Evolutionary conservation across 1,139 yeast genomes (phyloP), one percentile per base, ranked within the genome.

Genomic region (Diutina pseudorugosa): DNA sequence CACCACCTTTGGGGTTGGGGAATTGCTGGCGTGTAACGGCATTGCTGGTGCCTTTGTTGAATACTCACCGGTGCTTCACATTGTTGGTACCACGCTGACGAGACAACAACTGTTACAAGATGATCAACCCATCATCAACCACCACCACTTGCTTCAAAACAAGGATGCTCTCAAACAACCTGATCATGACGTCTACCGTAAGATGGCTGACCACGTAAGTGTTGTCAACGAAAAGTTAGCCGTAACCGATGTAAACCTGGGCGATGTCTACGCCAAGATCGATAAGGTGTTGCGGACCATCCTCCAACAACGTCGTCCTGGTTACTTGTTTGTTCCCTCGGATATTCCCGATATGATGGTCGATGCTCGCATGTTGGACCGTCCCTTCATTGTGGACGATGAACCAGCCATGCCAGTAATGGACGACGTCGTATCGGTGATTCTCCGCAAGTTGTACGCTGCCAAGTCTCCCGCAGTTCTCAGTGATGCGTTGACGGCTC

Each of bases 1-100:
- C 56, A 79, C 88, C 44, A 82, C 88, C 18, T 85, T 75, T 66
- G 96, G 95, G 53, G 96, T 89, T 51, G 96, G 96, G 55, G 96
- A 88, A 68, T 76, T 88, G 55, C 81, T 88, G 53, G 95, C 95
- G 14, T 67, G 88, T 58, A 89, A 88, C 68, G 96, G 95, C 52
- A 75, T 86, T 56, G 80, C 91, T 51, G 95, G 95, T 57, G 81
- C 95, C 7, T 85, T 77, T 67, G 85, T 93, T 50, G 96, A 88
- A 66, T 82, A 77, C 62, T 81, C 80, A 41, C 95, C 95, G 11
- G 74, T 88, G 30, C 72, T 89, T 55, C 95, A 87, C 68, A 81
- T 89, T 60, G 95, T 89, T 43, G 96, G 96, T 51, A 82, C 87
- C 36, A 80, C 86, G 52, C 75, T 85, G 43, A 69, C 73, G 16